Base-by-base conservation (phyloP, 176 grass and related monocot species). In the Poa pratensis region DNA sequence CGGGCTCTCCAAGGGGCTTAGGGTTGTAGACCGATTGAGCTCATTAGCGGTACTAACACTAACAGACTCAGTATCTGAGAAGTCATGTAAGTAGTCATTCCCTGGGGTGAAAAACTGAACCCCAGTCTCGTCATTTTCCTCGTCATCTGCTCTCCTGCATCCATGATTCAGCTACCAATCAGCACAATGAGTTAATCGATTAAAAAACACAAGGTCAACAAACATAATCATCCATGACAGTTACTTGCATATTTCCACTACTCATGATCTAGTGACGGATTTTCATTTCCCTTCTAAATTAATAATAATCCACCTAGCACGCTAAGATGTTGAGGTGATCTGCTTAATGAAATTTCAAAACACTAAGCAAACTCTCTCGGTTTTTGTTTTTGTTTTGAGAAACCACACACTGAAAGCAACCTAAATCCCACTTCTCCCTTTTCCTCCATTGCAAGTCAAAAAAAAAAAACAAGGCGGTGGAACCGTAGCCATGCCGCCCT, bases 51-150 rank as follows among this genome's bases (percentile, higher is more conserved):
- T 85, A 89, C 81, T 57, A 68, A 71, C 68, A 60, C 89, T 94
- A 76, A 87, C 86, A 55, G 90, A 94, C 77, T 98, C 93, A 52
- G 90, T 90, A 62, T 98, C 96, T 61, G 86, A 96, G 75, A 75
- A 89, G 78, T 94, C 91, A 57, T 84, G 89, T 89, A 86, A 84
- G 71, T 86, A 92, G 80, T 86, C 80, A 62, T 84, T 92, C 75
- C 87, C 61, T 28, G 78, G 91, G 59, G 55, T 86, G 53, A 95
- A 94, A 90, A 92, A 86, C 67, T 90, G 92, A 84, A 90, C 87
- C 78, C 85, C 86, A 7, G 86, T 69, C 59, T 90, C 68, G 15
- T 90, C 86, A 7, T 89, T 73, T 7, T 88, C 89, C 73, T 90
- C 90, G 0, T 70, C 88, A 46, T 90, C 90, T 8, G 35, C 54